Base-by-base conservation (phyloP, 495 filamentous ascomycete species). In the Daldinia childiae region DNA sequence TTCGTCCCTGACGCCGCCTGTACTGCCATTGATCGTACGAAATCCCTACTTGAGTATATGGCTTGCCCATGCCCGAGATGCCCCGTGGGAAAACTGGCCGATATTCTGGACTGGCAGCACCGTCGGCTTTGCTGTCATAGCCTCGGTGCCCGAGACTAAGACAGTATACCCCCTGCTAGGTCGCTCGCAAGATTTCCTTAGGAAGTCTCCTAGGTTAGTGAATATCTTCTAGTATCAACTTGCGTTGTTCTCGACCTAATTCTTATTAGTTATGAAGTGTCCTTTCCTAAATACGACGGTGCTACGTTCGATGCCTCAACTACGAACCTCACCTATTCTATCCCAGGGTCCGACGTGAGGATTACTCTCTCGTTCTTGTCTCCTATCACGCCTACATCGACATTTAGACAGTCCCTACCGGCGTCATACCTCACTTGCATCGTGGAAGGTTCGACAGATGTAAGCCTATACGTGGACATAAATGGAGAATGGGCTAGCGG, bases 41-140 rank as follows among this genome's bases (percentile, higher is more conserved):
- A 97, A 92, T 75, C 95, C 95, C 17, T 98, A 98, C 78, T 82
- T 97, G 41, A 97, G 92, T 73, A 91, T 93, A 12, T 97, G 94
- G 93, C 79, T 97, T 57, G 86, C 85, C 11, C 86, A 90, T 81
- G 93, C 93, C 36, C 87, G 95, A 54, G 88, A 91, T 14, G 84
- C 82, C 19, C 95, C 95, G n/a, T 98, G 95, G 94, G 86, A 88
- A 36, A 88, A 88, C 77, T 98, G 95, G 94, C 95, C 94, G 29
- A 96, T 97, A 68, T 98, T 98, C 78, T 98, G 91, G 85, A 96
- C 92, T 14, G 94, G 95, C 19, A 86, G 90, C 75, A 88, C 87
- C 74, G 81, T 97, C 65, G 95, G 95, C 15, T 91, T 97, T 66
- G 89, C 90, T 0, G 79, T 96, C 65, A 87, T 97, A 76, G 94